Base-by-base conservation (phyloP, 2,329 filamentous ascomycete genomes). In the Alternaria gaisen region DNA sequence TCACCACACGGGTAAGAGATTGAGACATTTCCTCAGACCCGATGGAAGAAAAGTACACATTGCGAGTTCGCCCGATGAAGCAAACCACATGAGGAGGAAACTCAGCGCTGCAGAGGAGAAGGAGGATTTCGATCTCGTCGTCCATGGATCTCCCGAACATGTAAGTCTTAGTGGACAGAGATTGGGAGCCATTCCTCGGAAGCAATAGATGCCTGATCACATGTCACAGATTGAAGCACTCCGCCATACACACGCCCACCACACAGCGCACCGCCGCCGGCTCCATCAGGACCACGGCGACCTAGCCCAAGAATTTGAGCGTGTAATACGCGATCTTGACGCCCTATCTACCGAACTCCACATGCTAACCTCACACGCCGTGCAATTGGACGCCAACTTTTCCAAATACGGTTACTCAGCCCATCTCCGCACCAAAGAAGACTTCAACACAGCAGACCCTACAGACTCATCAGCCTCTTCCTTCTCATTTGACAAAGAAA, bases 371-470 rank as follows among this genome's bases (percentile, higher is more conserved):
- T 82, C 84, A 58, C 84, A 87, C 67, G 81, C 83, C 4, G 82
- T 86, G 5, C 78, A 83, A 18, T 77, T 90, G 22, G 85, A 86
- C 67, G 85, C 86, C 34, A 89, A 86, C 70, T 90, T 90, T 71
- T 83, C 82, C 56, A 87, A 86, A 69, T 90, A 87, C 77, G 88
- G 88, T 1, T 90, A 88, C 70, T 82, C 81, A 50, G 86, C 87
- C 28, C 83, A 85, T 72, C 75, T 90, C 53, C 80, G 86, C 16
- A 77, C 75, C 12, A 75, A 72, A 44, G 73, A 74, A 38, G 55
- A 53, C 11, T 9, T 20, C 18, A n/a, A 28, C 36, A 58, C 57
- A 7, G 47, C 64, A 3, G 60, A 60, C n/a, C 50, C 57, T 1
- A 8, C 53, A 6, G 18, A 56, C 28, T 60, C 62, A 1, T 61